Evolutionary conservation across 805 yeast species (phyloP), one percentile per base, ranked within the genome.

Genomic region (Saccharomycopsis olivae): DNA sequence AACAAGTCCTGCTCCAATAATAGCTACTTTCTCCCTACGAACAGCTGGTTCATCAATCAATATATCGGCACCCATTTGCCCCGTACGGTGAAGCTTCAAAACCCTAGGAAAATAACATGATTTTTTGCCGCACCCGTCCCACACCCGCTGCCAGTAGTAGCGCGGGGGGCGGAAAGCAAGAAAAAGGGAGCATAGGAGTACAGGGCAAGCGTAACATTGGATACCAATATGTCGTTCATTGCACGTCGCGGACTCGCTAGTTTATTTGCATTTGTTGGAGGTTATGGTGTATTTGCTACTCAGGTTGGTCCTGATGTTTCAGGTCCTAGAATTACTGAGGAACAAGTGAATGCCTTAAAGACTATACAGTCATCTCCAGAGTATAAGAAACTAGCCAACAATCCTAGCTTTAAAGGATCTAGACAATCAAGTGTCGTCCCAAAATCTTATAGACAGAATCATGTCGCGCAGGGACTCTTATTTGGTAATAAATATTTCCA

Each of bases 1-100:
- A 2, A 88, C 96, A 4, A 84, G 72, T 0, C 96, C 96, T 1
- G 92, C 95, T 1, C 96, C 96, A 14, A 88, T 71, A 21, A 88
- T 66, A 1, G 73, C 86, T 14, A 69, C 73, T 8, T 57, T 46
- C 36, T 56, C 59, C 3, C 49, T 36, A 51, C 47, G 19, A n/a
- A 35, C 37, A 5, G 30, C 42, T 15, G 39, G 39, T 13, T 38
- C 33, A 18, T 36, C 44, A 9, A 33, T 23, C 11, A 39, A 15
- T n/a, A 20, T 29, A 16, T 29, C n/a, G n/a, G n/a, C n/a, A n/a
- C n/a, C n/a, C n/a, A n/a, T n/a, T n/a, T n/a, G n/a, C n/a, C n/a
- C n/a, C n/a, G n/a, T n/a, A n/a, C n/a, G n/a, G n/a, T n/a, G n/a
- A n/a, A n/a, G n/a, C n/a, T n/a, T n/a, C n/a, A n/a, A n/a, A n/a